phyloP scores from a whole-genome alignment of 2,329 filamentous ascomycete species.

The Alternaria angustiovoidea region DNA sequence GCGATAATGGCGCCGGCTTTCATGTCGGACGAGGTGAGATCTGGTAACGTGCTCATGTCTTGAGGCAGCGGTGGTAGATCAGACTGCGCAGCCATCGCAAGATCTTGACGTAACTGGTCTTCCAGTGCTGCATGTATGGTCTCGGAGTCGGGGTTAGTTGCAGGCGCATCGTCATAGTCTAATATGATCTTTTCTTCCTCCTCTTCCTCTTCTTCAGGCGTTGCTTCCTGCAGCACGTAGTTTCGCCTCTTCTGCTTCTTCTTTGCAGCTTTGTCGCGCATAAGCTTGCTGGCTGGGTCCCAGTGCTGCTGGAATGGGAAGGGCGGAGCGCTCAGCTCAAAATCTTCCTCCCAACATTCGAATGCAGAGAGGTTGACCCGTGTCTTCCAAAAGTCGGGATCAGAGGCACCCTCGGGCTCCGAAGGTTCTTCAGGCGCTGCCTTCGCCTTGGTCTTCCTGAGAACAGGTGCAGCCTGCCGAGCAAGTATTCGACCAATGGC shows the following conservation, averaged over 20 bases:
- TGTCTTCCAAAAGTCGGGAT: slow-evolving; percentile 73
- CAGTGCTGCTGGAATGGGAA: slow-evolving; percentile 91
- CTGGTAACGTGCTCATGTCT: slow-evolving; percentile 63
- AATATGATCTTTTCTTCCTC: slow-evolving; percentile 37
- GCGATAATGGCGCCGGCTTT: slow-evolving; percentile 70
- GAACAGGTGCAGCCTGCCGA: slow-evolving; percentile 35
- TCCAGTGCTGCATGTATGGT: slow-evolving; percentile 34
- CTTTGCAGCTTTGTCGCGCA: slow-evolving; percentile 66
- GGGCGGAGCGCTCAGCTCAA: slow-evolving; percentile 74
- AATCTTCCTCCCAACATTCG: slow-evolving; percentile 74
- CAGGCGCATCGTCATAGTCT: slow-evolving; percentile 45
- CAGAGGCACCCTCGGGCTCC: slow-evolving; percentile 47
- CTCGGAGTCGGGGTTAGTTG: slow-evolving; percentile 28
- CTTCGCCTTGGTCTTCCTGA: slow-evolving; percentile 32
- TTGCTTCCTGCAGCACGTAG: slow-evolving; percentile 37
- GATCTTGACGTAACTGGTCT: slow-evolving; percentile 54
- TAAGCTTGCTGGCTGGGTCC: slow-evolving; percentile 75
- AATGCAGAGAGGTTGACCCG: slow-evolving; percentile 80
- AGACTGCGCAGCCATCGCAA: slow-evolving; percentile 54
- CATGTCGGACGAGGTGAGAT: slow-evolving; percentile 59
- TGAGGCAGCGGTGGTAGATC: slow-evolving; percentile 71
- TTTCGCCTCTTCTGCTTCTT: slow-evolving; percentile 61
- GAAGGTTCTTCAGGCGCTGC: slow-evolving; percentile 25
- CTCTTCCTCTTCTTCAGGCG: slow-evolving; percentile 54
- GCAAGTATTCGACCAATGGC: slow-evolving; percentile 43